phyloP scores from a whole-genome alignment of 257 asterid species.

The Solanum boliviense region DNA sequence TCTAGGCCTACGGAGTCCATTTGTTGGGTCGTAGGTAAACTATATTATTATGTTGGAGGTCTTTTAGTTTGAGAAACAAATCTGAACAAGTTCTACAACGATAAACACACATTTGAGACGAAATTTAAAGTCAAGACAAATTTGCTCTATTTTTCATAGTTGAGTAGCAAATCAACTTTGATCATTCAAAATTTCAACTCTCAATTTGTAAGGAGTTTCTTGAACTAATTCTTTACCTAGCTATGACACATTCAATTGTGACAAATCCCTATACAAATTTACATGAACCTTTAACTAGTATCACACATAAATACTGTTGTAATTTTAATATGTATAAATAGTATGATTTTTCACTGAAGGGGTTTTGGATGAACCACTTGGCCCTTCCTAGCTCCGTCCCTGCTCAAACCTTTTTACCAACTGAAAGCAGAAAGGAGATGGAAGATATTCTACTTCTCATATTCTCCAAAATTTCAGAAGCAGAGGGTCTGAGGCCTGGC shows the following conservation, averaged over 20 bases:
- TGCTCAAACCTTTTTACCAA: not conserved
- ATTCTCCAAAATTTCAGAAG: constrained; percentile 22
- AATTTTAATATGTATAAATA: not conserved
- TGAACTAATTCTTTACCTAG: not conserved
- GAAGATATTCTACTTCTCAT: constrained; percentile 21
- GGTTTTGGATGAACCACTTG: not conserved
- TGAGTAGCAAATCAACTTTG: not conserved
- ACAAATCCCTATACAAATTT: not conserved
- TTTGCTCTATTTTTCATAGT: not conserved
- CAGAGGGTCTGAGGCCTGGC: constrained; percentile 47
- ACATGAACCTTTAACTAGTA: not conserved
- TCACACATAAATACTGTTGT: not conserved
- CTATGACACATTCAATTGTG: not conserved
- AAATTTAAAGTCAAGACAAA: not conserved
- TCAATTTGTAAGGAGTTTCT: not conserved
- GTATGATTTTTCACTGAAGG: not conserved
- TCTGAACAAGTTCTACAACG: too few species aligned
- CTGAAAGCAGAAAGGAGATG: not conserved
- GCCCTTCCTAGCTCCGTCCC: not conserved
- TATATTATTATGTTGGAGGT: too few species aligned
- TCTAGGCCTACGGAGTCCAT: too few species aligned
- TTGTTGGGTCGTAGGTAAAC: too few species aligned
- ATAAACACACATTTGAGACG: too few species aligned
- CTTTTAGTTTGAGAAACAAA: too few species aligned
- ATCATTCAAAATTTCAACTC: not conserved